Conservation (phyloP, 2,329 filamentous ascomycete species). For the Waltergamsia citrina region DNA sequence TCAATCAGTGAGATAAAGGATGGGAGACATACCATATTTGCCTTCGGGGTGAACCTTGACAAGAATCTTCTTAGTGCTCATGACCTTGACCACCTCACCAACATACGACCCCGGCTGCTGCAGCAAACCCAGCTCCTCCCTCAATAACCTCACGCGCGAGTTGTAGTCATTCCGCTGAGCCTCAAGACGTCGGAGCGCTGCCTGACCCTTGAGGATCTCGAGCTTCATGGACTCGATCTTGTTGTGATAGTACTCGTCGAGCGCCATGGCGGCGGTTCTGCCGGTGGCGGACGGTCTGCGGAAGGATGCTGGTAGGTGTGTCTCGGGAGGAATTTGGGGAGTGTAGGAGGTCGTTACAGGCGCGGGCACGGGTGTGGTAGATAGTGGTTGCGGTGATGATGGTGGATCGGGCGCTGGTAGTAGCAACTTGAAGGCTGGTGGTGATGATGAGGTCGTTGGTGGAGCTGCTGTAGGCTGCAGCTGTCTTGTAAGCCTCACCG, state of each 20-base stretch:
- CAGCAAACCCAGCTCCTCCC: conserved; percentile 89
- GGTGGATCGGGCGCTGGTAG: neutral
- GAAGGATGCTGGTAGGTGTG: conserved; percentile 3
- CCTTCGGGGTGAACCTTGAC: conserved; percentile 99
- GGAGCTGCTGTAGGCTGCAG: conserved; percentile 7
- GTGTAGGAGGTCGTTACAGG: neutral
- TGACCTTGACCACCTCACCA: conserved; percentile 99
- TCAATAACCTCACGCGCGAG: conserved; percentile 85
- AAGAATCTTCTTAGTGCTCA: conserved; percentile 98
- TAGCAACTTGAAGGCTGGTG: neutral
- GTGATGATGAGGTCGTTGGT: conserved; percentile 3
- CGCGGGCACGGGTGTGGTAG: conserved; percentile 3
- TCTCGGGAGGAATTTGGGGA: neutral
- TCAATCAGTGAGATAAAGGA: neutral
- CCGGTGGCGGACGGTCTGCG: conserved; percentile 1
- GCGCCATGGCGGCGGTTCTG: conserved; percentile 64
- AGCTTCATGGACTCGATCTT: conserved; percentile 99
- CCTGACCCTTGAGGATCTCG: conserved; percentile 98
- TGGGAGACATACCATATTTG: conserved; percentile 76
- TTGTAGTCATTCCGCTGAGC: conserved; percentile 99
- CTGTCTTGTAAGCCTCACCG: conserved; percentile 3
- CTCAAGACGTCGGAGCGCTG: conserved; percentile 86
- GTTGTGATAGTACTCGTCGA: conserved; percentile 99
- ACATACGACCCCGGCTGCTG: conserved; percentile 98
- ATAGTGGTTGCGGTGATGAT: conserved; percentile 6